Evolutionary conservation across 23 red algal species (phyloP).

Genomic region (Gracilaria domingensis): DNA sequence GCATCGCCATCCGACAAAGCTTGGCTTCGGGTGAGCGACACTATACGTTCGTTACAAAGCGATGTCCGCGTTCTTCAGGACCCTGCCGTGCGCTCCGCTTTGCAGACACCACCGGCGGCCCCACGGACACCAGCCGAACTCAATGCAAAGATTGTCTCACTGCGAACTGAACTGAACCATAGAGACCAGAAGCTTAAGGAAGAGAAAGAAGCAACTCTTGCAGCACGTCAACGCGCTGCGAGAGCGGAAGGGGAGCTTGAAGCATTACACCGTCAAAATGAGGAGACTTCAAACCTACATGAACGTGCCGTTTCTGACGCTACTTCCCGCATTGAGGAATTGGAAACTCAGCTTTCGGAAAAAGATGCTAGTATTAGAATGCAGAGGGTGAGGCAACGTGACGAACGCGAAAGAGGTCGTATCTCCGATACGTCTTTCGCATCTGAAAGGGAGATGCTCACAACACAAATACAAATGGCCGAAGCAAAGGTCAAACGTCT

Average conservation of each 20-base stretch:
- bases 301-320: conserved; percentile 25
- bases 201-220: conserved; percentile 28
- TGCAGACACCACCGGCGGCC: conserved; percentile 13
- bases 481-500: conserved; percentile 21
- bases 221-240: conserved; percentile 56
- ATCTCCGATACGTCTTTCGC: conserved; percentile 10
- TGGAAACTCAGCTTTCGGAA: conserved; percentile 16
- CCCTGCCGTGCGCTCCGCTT: conserved; percentile 13
- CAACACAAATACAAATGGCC: background rate
- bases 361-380: background rate
- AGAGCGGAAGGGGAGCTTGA: conserved; percentile 42
- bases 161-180: conserved; percentile 49
- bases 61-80: conserved; percentile 36
- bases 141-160: conserved; percentile 40
- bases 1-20: background rate
- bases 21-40: conserved; percentile 11
- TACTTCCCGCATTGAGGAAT: conserved; percentile 23
- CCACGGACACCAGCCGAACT: conserved; percentile 32
- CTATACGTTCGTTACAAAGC: conserved; percentile 7
- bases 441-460: conserved; percentile 26
- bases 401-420: conserved; percentile 7
- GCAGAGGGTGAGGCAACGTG: conserved; percentile 6
- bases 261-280: conserved; percentile 12
- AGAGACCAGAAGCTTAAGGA: background rate
- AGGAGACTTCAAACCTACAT: conserved; percentile 11